phyloP scores from a whole-genome alignment of 495 filamentous ascomycete genomes.

The Neurospora africana region DNA sequence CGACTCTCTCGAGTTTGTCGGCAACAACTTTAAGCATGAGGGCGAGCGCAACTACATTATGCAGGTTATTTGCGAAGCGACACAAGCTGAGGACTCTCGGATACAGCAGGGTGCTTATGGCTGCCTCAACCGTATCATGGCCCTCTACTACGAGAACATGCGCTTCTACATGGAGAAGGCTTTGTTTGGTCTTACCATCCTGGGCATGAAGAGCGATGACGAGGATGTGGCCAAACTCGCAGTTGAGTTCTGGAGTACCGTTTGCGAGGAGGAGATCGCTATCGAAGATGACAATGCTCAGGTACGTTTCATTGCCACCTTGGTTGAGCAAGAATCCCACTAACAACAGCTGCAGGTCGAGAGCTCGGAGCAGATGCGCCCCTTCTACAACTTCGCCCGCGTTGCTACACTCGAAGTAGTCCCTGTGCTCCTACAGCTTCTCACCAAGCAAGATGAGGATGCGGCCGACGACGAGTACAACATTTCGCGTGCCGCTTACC shows the following conservation, averaged over 20 bases:
- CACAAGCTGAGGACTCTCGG: constrained; percentile 75
- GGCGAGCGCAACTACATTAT: constrained; percentile 99
- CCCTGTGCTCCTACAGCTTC: constrained; percentile 74
- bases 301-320: constrained; percentile 36
- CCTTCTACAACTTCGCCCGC: constrained; percentile 83
- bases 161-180: constrained; percentile 99
- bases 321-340: background rate
- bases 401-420: constrained; percentile 87
- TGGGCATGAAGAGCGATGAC: constrained; percentile 96
- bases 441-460: constrained; percentile 97
- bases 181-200: constrained; percentile 92
- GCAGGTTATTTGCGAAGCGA: constrained; percentile 99
- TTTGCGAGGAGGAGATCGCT: constrained; percentile 94
- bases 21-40: constrained; percentile 96
- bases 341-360: constrained; percentile 43
- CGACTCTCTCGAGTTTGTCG: constrained; percentile 96
- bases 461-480: constrained; percentile 96
- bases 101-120: constrained; percentile 94
- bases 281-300: constrained; percentile 95
- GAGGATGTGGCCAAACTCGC: constrained; percentile 97
- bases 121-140: constrained; percentile 97
- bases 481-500: constrained; percentile 85
- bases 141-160: constrained; percentile 97
- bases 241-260: constrained; percentile 98
- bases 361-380: constrained; percentile 63